phyloP scores from a whole-genome alignment of 2,329 filamentous ascomycete genomes.

The Didymella glomerata region DNA sequence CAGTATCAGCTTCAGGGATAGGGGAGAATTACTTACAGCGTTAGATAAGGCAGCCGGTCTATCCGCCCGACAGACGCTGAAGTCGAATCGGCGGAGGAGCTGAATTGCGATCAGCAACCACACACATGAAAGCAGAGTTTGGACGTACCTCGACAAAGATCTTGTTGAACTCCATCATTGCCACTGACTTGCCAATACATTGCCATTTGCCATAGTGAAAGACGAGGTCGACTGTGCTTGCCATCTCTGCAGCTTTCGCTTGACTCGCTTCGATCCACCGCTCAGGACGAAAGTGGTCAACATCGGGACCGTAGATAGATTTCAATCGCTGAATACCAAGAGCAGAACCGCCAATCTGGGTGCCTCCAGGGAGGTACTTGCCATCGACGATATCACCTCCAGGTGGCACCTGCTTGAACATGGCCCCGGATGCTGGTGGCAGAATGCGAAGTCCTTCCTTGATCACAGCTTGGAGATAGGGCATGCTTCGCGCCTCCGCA shows the following conservation, averaged over 20 bases:
- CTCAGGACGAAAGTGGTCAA: background rate
- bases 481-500: background rate
- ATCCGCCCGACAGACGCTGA: background rate
- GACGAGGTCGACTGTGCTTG: background rate
- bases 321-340: background rate
- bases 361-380: background rate
- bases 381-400: background rate
- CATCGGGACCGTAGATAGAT: background rate
- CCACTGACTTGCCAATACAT: background rate
- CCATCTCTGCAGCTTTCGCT: background rate
- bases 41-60: background rate
- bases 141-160: background rate
- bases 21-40: background rate
- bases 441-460: background rate
- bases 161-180: background rate
- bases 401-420: background rate
- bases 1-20: background rate
- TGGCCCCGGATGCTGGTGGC: background rate
- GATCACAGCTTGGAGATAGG: background rate
- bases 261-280: background rate
- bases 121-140: background rate
- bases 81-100: background rate
- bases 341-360: background rate
- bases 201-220: background rate
- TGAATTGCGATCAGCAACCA: background rate